These are phyloP conservation scores for Gloeostereum incarnatum DNA, from an alignment of 768 basidiomycete genomes.

Conservation along the genomic window DNA sequence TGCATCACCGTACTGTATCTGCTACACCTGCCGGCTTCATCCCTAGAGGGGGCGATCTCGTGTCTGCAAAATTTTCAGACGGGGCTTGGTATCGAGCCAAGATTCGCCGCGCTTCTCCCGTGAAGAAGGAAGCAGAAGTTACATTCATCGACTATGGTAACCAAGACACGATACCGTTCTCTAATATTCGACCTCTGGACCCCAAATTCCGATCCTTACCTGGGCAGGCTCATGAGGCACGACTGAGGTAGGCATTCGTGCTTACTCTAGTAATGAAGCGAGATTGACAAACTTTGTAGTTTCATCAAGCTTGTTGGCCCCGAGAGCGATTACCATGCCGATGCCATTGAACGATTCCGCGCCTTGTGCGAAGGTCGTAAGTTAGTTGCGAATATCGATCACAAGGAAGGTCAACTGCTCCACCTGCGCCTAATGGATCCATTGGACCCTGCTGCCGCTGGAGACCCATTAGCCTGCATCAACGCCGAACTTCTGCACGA, in stretches of 20 bases:
- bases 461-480: constrained; percentile 69
- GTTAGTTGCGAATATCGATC: constrained; percentile 92
- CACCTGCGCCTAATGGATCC: constrained; percentile 95
- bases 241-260: constrained; percentile 56
- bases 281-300: constrained; percentile 26
- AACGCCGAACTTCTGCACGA: constrained; percentile 88
- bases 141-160: constrained; percentile 96
- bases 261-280: neutral
- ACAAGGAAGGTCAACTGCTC: constrained; percentile 65
- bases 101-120: constrained; percentile 74
- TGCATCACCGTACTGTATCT: constrained; percentile 67
- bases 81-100: constrained; percentile 95
- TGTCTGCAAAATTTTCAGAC: constrained; percentile 92
- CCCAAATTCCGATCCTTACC: constrained; percentile 82
- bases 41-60: constrained; percentile 81
- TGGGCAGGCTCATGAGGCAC: constrained; percentile 92
- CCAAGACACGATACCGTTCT: constrained; percentile 78
- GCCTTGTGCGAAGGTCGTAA: constrained; percentile 85
- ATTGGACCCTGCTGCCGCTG: constrained; percentile 51
- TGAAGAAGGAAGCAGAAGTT: constrained; percentile 92
- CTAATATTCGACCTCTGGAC: constrained; percentile 84
- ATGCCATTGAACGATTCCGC: constrained; percentile 83
- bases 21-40: constrained; percentile 56
- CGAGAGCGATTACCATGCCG: constrained; percentile 80
- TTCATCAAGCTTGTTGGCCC: constrained; percentile 78